A percentile compares a stretch with the other conserved stretches of the same genome.
phyloP scores from a whole-genome alignment of 495 filamentous ascomycete genomes.

The Tuber umbilicatum region DNA sequence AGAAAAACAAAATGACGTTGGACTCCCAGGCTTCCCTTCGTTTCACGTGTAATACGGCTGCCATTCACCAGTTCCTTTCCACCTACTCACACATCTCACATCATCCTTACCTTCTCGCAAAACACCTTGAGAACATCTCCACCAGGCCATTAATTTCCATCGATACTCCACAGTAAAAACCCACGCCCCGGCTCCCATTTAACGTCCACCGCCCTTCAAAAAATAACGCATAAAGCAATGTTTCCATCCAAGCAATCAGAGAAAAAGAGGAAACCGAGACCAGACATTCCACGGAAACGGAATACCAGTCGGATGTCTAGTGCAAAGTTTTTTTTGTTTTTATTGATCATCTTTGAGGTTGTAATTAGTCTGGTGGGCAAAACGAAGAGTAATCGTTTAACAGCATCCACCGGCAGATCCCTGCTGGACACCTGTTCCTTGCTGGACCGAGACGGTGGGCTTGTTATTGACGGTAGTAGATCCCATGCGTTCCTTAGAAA shows the following conservation, averaged over 20 bases:
- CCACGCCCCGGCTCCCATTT: conserved; percentile 16
- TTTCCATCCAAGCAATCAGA: conserved; percentile 34
- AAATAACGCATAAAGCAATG: conserved; percentile 37
- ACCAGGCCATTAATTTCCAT: conserved; percentile 37
- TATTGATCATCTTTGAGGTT: conserved; percentile 11
- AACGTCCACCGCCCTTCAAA: conserved; percentile 36
- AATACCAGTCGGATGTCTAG: conserved; percentile 36
- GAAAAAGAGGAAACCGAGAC: conserved; percentile 35
- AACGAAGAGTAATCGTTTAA: conserved; percentile 51
- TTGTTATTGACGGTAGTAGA: conserved; percentile 94
- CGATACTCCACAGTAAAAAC: background rate
- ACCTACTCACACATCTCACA: conserved; percentile 36
- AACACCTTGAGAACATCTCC: conserved; percentile 22
- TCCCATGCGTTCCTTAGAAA: conserved; percentile 77
- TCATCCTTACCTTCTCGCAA: conserved; percentile 15
- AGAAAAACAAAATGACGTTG: conserved; percentile 38
- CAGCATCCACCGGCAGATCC: conserved; percentile 89
- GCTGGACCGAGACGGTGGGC: conserved; percentile 88
- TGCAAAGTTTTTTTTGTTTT: conserved; percentile 31
- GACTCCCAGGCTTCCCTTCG: conserved; percentile 41
- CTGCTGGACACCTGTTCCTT: conserved; percentile 89
- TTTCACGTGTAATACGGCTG: conserved; percentile 38
- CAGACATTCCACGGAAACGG: conserved; percentile 33
- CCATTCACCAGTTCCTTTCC: conserved; percentile 17
- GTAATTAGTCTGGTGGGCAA: conserved; percentile 30